phyloP scores from a whole-genome alignment of 2,329 filamentous ascomycete genomes.

The Fusarium heterosporum region DNA sequence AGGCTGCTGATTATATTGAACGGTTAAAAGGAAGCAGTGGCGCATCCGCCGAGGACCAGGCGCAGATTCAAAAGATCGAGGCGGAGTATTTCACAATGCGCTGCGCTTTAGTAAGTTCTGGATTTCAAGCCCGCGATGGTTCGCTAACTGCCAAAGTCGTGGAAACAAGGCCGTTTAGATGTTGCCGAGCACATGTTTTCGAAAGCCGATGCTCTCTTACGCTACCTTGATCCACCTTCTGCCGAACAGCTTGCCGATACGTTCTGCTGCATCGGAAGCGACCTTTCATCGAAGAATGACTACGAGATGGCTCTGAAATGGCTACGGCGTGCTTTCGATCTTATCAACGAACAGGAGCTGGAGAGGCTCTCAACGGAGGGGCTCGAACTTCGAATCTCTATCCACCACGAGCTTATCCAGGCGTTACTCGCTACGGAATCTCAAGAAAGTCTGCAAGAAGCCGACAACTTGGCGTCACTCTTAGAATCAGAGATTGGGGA shows the following conservation, averaged over 20 bases:
- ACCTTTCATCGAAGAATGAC: constrained; percentile 64
- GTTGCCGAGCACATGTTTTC: constrained; percentile 82
- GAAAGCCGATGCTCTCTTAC: constrained; percentile 62
- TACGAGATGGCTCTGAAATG: constrained; percentile 72
- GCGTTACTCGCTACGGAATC: constrained; percentile 63
- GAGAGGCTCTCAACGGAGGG: constrained; percentile 69
- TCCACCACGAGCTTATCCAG: constrained; percentile 73
- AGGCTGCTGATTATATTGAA: constrained; percentile 67
- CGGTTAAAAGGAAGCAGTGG: constrained; percentile 26
- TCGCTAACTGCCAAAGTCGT: constrained; percentile 66
- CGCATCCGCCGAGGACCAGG: neutral
- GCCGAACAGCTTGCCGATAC: constrained; percentile 74
- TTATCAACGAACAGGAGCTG: constrained; percentile 67
- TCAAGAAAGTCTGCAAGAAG: constrained; percentile 60
- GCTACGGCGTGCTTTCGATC: constrained; percentile 75
- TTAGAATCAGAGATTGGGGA: constrained; percentile 73
- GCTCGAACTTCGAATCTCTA: constrained; percentile 72
- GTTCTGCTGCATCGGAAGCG: constrained; percentile 78
- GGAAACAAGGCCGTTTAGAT: constrained; percentile 77
- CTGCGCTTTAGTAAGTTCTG: constrained; percentile 69
- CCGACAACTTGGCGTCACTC: constrained; percentile 67
- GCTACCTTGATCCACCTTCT: constrained; percentile 58
- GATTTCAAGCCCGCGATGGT: neutral
- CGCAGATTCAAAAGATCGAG: constrained; percentile 54
- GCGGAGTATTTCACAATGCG: constrained; percentile 75